These are phyloP conservation scores for Purshia tridentata DNA, from an alignment of 306 rosid genomes.

Conservation along the genomic window DNA sequence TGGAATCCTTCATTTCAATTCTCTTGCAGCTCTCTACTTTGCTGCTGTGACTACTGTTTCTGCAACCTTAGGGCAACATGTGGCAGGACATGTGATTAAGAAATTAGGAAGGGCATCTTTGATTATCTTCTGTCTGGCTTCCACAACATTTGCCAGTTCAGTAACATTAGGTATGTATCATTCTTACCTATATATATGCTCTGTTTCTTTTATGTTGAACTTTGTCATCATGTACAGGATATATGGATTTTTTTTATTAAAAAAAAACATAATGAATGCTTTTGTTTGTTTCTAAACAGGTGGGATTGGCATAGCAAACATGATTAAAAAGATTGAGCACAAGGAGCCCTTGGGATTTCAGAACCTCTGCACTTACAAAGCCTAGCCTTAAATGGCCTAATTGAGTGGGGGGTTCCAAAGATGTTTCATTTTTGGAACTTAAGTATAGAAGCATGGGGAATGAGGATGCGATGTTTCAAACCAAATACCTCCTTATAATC, in stretches of 20 bases:
- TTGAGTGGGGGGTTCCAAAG: neutral
- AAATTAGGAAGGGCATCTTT: conserved; percentile 67
- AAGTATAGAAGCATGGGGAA: too few relatives aligned
- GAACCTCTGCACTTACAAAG: conserved; percentile 48
- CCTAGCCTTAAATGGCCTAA: neutral
- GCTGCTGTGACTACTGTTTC: conserved; percentile 53
- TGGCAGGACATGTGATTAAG: conserved; percentile 53
- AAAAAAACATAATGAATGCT: neutral
- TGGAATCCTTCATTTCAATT: too few relatives aligned
- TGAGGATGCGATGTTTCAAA: too few relatives aligned
- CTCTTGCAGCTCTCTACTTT: conserved; percentile 51
- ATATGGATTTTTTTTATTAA: neutral
- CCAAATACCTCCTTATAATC: too few relatives aligned
- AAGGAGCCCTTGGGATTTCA: conserved; percentile 74
- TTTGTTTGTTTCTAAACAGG: conserved; percentile 42
- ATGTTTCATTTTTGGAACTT: neutral
- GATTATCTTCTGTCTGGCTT: conserved; percentile 66
- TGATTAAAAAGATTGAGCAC: conserved; percentile 46
- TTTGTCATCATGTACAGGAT: neutral
- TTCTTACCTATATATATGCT: neutral
- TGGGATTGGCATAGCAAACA: conserved; percentile 63
- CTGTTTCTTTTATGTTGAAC: neutral
- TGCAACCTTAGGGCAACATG: conserved; percentile 60
- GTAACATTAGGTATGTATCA: conserved; percentile 46
- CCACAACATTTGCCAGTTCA: conserved; percentile 62